Conservation (phyloP, 2,329 filamentous ascomycete genomes). For the Amauroascus niger region DNA sequence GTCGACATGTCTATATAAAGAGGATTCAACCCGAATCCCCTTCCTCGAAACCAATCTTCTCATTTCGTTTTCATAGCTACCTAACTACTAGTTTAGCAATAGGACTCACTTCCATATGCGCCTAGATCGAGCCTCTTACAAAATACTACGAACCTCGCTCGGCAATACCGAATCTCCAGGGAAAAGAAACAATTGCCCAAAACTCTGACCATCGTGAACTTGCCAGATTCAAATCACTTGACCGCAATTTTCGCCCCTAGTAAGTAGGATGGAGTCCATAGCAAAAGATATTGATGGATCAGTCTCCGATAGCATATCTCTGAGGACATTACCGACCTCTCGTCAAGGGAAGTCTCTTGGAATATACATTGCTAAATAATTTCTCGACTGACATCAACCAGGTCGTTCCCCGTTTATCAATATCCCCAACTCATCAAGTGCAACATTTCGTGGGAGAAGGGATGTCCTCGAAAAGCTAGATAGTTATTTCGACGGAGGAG, state of each 20-base stretch:
- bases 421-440: not conserved
- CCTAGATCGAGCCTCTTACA: too few relatives aligned
- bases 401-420: too few relatives aligned
- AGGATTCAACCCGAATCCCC: too few relatives aligned
- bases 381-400: too few relatives aligned
- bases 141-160: conserved; percentile 11
- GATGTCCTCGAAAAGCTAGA: not conserved
- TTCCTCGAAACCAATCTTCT: too few relatives aligned
- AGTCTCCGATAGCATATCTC: too few relatives aligned
- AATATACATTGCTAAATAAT: not conserved
- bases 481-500: not conserved
- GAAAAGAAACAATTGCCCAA: conserved; percentile 4
- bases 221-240: conserved; percentile 10
- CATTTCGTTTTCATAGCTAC: too few relatives aligned
- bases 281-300: not conserved
- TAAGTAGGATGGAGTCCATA: not conserved
- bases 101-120: too few relatives aligned
- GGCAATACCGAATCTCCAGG: conserved; percentile 8
- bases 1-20: too few relatives aligned
- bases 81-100: too few relatives aligned
- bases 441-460: conserved; percentile 7
- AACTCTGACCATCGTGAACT: conserved; percentile 10
- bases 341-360: not conserved
- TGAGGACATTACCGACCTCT: not conserved
- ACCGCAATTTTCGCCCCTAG: conserved; percentile 8